Conservation (phyloP, 345 rosid genomes). For the Eucalyptus brandiana region DNA sequence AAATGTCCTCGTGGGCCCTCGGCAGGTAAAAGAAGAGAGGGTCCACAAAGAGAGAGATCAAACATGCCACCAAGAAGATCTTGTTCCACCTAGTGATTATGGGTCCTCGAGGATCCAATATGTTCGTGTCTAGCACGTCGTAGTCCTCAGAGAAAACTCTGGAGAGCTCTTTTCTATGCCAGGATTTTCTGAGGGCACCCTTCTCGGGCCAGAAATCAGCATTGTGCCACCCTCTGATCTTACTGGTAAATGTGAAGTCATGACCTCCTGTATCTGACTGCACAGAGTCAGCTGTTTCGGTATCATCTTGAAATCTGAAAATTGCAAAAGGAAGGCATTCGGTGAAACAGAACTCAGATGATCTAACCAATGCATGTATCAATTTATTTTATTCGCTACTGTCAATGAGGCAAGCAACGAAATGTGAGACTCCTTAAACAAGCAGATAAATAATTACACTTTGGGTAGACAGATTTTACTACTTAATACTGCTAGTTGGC, state of each 20-base stretch:
- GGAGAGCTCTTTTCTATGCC: constrained; percentile 13
- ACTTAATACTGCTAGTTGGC: not conserved
- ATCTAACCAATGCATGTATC: not conserved
- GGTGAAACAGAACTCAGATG: not conserved
- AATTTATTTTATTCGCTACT: not conserved
- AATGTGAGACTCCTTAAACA: not conserved
- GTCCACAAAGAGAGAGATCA: constrained; percentile 42
- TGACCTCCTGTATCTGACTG: not conserved
- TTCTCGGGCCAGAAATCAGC: not conserved
- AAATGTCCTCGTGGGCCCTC: not conserved
- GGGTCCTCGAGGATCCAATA: constrained; percentile 44
- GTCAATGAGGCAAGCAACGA: not conserved
- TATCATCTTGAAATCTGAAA: constrained; percentile 25
- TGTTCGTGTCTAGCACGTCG: constrained; percentile 13
- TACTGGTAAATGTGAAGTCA: not conserved
- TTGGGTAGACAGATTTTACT: not conserved
- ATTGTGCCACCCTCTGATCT: not conserved
- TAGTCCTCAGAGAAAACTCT: constrained; percentile 54
- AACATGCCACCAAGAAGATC: constrained; percentile 40
- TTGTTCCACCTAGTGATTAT: constrained; percentile 34
- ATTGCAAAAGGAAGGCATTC: not conserved
- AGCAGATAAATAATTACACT: not conserved
- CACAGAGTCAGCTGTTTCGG: not conserved
- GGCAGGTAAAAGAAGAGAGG: constrained; percentile 51
- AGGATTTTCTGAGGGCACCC: not conserved